phyloP scores from a whole-genome alignment of 202 grass and related monocot species.

The Setaria viridis region DNA sequence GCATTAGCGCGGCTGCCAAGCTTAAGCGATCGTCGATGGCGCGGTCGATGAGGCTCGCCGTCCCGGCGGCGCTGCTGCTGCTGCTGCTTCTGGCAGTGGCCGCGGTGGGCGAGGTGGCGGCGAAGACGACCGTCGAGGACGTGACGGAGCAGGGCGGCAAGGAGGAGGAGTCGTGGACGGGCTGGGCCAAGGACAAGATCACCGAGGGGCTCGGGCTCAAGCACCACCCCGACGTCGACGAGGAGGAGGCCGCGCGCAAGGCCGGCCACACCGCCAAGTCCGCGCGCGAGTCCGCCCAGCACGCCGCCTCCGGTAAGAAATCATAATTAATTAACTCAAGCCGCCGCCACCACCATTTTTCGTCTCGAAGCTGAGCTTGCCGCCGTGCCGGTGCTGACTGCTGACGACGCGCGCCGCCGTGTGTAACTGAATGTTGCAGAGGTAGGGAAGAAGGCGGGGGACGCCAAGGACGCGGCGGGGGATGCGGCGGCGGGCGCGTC shows the following conservation, averaged over 20 bases:
- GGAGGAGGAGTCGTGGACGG: constrained; percentile 62
- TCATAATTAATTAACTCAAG: too few relatives aligned
- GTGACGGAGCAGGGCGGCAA: constrained; percentile 13
- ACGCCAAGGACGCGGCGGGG: constrained; percentile 47
- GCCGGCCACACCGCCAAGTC: constrained; percentile 55
- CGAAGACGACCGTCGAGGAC: constrained; percentile 37
- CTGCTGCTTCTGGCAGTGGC: constrained; percentile 11
- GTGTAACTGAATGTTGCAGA: constrained; percentile 33
- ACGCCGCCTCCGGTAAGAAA: constrained; percentile 54
- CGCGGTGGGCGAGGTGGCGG: neutral
- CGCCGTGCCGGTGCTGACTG: too few relatives aligned
- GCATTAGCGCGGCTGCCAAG: neutral
- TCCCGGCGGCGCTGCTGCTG: constrained; percentile 37
- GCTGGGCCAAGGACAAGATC: constrained; percentile 82
- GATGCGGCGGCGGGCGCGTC: constrained; percentile 35
- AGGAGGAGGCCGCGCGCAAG: constrained; percentile 65
- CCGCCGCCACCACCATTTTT: neutral
- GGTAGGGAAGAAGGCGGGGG: constrained; percentile 51
- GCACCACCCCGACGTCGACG: constrained; percentile 48
- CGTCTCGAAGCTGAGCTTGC: neutral
- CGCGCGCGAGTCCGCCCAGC: constrained; percentile 49
- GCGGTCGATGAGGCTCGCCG: constrained; percentile 31
- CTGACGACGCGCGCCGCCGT: neutral
- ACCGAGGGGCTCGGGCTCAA: constrained; percentile 66
- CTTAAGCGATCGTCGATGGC: constrained; percentile 13